Evolutionary conservation across 2,329 filamentous ascomycete genomes (phyloP).

Genomic region (Sporothrix curviconia): DNA sequence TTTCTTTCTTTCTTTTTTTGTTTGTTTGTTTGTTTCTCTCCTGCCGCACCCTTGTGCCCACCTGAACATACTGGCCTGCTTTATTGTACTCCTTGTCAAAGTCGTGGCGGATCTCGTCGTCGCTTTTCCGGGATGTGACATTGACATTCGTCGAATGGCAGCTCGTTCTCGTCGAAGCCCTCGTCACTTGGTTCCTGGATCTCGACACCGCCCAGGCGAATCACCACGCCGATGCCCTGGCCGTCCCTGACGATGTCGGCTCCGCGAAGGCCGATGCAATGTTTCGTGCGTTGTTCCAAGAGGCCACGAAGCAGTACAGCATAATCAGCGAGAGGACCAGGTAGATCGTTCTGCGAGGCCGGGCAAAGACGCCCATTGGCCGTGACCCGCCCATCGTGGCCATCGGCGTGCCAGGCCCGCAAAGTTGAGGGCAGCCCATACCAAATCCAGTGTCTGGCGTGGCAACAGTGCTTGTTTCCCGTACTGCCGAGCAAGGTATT

Average conservation of each 20-base stretch:
- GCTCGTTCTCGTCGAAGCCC: constrained; percentile 5
- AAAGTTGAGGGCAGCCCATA: neutral
- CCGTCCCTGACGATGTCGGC: constrained; percentile 5
- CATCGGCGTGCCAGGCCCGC: neutral
- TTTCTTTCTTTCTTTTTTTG: too few species aligned
- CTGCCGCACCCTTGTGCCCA: too few species aligned
- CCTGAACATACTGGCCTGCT: constrained; percentile 29
- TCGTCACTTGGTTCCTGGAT: neutral
- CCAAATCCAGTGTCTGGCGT: too few species aligned
- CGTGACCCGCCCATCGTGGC: neutral
- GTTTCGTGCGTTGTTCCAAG: neutral
- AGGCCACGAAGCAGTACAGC: neutral
- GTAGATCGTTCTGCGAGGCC: constrained; percentile 1
- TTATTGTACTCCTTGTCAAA: constrained; percentile 37
- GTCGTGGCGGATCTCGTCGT: constrained; percentile 19
- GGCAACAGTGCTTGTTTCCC: too few species aligned
- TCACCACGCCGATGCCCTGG: neutral
- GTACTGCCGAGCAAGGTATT: too few species aligned
- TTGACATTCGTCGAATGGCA: constrained; percentile 11
- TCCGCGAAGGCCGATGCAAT: neutral
- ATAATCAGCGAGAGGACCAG: neutral
- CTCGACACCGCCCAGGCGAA: constrained; percentile 2
- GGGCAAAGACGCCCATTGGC: neutral
- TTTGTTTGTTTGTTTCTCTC: too few species aligned
- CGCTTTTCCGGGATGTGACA: neutral